phyloP scores from a whole-genome alignment of 2,329 filamentous ascomycete species.

The Fusarium sp. region DNA sequence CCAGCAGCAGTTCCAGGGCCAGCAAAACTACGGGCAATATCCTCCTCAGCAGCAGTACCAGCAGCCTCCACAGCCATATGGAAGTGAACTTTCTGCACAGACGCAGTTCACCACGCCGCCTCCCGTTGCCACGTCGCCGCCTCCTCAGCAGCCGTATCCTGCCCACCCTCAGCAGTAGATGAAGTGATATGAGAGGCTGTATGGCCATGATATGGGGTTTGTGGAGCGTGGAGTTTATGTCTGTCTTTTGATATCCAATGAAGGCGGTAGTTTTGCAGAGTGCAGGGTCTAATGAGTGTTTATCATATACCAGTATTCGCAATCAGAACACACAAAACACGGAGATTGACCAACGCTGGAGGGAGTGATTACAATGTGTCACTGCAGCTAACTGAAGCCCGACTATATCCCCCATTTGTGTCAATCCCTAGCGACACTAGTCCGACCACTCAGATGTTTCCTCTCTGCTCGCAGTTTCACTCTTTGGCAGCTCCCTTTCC shows the following conservation, averaged over 20 bases:
- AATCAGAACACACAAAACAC: not conserved
- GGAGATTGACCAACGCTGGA: not conserved
- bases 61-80: conserved; percentile 25
- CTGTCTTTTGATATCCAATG: conserved; percentile 8
- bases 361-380: not conserved
- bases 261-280: not conserved
- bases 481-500: not conserved
- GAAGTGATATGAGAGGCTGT: not conserved
- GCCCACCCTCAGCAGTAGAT: conserved; percentile 14
- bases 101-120: conserved; percentile 27
- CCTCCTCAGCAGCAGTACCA: conserved; percentile 37
- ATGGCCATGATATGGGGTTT: too few relatives aligned
- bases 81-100: conserved; percentile 22
- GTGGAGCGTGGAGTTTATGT: conserved; percentile 16
- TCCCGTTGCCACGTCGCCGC: conserved; percentile 21
- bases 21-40: conserved; percentile 36
- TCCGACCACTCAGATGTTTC: not conserved
- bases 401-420: not conserved
- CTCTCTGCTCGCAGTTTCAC: not conserved
- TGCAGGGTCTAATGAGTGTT: not conserved
- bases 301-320: not conserved
- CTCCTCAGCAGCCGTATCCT: conserved; percentile 34
- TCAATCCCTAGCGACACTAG: not conserved
- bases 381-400: not conserved
- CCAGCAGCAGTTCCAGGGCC: conserved; percentile 26